Percentiles rank a stretch among this genome's conserved stretches.
Conservation (phyloP, 78 protist species). For the Pelomyxa schiedti region DNA sequence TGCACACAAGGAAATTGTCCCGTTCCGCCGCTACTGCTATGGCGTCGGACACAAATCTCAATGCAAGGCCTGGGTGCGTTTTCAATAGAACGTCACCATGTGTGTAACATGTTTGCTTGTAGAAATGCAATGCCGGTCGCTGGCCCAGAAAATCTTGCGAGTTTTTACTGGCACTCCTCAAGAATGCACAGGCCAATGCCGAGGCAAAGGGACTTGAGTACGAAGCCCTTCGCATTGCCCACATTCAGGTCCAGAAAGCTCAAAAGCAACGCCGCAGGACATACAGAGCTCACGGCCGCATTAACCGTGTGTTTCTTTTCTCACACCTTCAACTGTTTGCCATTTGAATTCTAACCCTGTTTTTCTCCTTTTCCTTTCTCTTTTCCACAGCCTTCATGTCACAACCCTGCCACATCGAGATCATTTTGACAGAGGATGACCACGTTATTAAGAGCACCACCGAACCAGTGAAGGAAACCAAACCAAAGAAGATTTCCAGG, state of each 20-base stretch:
- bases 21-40: constrained; percentile 79
- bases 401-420: constrained; percentile 84
- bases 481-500: background rate
- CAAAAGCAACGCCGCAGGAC: constrained; percentile 81
- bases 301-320: constrained; percentile 59
- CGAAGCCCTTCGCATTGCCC: constrained; percentile 49
- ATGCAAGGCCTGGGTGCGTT: constrained; percentile 40
- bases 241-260: constrained; percentile 84
- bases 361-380: background rate
- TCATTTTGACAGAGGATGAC: constrained; percentile 47
- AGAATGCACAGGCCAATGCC: constrained; percentile 87
- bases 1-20: constrained; percentile 72
- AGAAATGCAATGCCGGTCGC: constrained; percentile 59
- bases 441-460: constrained; percentile 13
- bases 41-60: constrained; percentile 85
- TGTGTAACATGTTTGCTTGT: background rate
- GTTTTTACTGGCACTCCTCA: constrained; percentile 57
- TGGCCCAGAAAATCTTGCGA: constrained; percentile 88
- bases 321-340: too few relatives aligned
- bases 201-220: constrained; percentile 61
- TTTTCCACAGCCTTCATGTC: constrained; percentile 59
- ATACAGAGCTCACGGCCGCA: constrained; percentile 97
- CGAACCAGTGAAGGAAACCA: constrained; percentile 6
- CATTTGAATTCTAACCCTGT: background rate
- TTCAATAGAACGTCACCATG: background rate